phyloP scores from a whole-genome alignment of 2,329 filamentous ascomycete genomes.

The Colletotrichum graminicola region DNA sequence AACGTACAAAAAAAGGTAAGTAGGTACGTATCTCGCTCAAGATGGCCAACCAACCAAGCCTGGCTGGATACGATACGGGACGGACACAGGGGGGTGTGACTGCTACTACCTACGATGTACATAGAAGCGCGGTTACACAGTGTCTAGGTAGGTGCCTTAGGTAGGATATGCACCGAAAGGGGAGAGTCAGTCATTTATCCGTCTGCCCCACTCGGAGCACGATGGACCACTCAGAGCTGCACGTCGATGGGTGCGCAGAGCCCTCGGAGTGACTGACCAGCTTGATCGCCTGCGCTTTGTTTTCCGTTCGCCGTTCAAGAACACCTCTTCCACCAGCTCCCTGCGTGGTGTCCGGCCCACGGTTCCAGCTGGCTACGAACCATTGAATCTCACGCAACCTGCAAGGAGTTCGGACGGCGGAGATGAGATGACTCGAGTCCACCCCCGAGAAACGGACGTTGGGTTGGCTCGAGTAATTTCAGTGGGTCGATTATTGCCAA shows the following conservation, averaged over 20 bases:
- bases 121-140: conserved; percentile 8
- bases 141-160: too few relatives aligned
- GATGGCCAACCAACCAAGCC: too few relatives aligned
- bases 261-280: background rate
- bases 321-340: conserved; percentile 1
- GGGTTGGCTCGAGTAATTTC: conserved; percentile 29
- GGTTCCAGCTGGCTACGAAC: conserved; percentile 7
- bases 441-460: conserved; percentile 13
- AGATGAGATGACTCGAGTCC: conserved; percentile 38
- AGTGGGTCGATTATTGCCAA: conserved; percentile 24
- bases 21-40: conserved; percentile 25
- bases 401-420: conserved; percentile 38
- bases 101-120: too few relatives aligned
- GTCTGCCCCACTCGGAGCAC: background rate
- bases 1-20: background rate
- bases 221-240: conserved; percentile 18
- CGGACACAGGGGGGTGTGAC: too few relatives aligned
- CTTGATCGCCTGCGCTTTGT: conserved; percentile 13
- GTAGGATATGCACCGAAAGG: conserved; percentile 33
- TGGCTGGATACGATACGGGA: too few relatives aligned
- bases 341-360: conserved; percentile 4
- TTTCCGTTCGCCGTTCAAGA: conserved; percentile 7
- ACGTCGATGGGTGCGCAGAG: background rate
- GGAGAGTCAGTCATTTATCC: conserved; percentile 31
- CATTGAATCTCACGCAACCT: conserved; percentile 20